Conservation (phyloP, 257 asterid genomes). For the Cruciata laevipes region DNA sequence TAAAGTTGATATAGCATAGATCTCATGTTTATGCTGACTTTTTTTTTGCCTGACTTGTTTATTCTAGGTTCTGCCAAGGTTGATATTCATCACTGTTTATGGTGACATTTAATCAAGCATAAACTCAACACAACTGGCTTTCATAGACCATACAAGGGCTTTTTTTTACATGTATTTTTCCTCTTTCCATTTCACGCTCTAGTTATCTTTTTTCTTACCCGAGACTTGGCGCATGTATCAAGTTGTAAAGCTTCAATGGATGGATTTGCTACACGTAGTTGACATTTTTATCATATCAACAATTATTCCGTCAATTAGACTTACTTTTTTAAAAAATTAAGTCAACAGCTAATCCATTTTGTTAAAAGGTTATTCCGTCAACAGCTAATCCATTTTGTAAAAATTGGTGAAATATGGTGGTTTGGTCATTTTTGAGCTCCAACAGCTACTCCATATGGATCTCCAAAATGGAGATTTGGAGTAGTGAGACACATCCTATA, state of each 20-base stretch:
- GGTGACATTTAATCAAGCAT: not conserved
- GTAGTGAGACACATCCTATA: too few species aligned
- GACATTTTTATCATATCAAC: too few species aligned
- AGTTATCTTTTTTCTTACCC: not conserved
- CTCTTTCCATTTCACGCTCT: not conserved
- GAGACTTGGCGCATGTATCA: not conserved
- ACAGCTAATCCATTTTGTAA: too few species aligned
- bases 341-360: too few species aligned
- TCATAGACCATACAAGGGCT: not conserved
- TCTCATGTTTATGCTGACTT: not conserved
- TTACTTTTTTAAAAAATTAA: too few species aligned
- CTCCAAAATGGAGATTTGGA: too few species aligned
- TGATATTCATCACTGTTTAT: not conserved
- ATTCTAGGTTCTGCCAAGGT: constrained; percentile 2
- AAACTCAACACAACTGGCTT: not conserved
- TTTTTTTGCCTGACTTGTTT: not conserved
- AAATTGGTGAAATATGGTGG: too few species aligned
- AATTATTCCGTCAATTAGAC: too few species aligned
- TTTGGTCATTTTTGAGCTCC: too few species aligned
- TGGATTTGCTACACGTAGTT: not conserved
- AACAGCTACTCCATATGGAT: too few species aligned
- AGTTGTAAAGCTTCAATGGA: not conserved
- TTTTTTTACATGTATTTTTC: not conserved
- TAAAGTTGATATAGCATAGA: not conserved
- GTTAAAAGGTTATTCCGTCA: too few species aligned